Evolutionary conservation across 2,329 filamentous ascomycete genomes (phyloP), one percentile per base, ranked within the genome.

Genomic region (Lecanicillium sp.): DNA sequence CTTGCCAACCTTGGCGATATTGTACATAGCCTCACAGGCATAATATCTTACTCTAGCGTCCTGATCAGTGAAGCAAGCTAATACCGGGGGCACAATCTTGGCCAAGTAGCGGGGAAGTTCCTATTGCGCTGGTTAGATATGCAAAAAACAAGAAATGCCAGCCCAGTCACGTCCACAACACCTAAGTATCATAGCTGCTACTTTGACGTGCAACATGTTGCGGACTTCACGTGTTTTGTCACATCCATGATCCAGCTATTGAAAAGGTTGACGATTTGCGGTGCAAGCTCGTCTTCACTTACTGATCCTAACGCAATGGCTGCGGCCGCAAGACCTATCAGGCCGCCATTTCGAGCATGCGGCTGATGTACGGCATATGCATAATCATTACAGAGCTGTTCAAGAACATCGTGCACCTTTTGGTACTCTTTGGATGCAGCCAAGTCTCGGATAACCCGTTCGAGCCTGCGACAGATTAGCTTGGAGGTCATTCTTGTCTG

Each of bases 21-120:
- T 98, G 67, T 98, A 98, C 92, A 98, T 98, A 61, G 89, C 94
- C 68, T 98, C 92, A 64, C 92, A 98, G 17, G 92, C 92, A 64
- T 98, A 98, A 62, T 98, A 98, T 47, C 92, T 78, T 22, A 96
- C 92, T 42, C 92, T 78, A 19, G 92, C 89, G 82, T 98, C 92
- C 67, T 96, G 92, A 51, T 98, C 94, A 42, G 85, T 86, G 63
- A 98, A 98, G 68, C 94, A 98, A 37, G 92, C 92, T 33, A 98
- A 74, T 5, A 98, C 92, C 3, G 94, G 94, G 33, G 90, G 90
- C 1, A 98, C 90, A 51, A 98, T 96, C 51, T 89, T 83, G 56
- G 88, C 82, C 36, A 98, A 74, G 58, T 96, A 95, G 44, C 82
- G 82, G 22, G 92, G 88, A 41, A 98, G 78, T 59, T 95, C 90